Evolutionary conservation across 139 green algal genomes (phyloP), one percentile per base, ranked within the genome.

Genomic region (Micractinium sp.): DNA sequence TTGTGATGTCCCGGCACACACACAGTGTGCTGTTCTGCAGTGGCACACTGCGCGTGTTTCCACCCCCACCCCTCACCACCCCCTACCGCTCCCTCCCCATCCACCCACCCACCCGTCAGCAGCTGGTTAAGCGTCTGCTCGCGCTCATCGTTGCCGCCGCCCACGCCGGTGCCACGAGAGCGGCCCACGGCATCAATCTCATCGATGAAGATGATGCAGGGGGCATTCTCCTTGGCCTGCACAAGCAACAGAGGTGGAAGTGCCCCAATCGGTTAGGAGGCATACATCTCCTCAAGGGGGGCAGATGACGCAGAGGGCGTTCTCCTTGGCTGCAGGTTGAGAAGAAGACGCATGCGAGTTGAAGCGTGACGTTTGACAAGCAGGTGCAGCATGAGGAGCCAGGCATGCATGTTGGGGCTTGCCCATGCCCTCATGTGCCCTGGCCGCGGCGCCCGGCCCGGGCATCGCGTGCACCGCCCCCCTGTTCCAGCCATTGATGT

Each of bases 61-160:
- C n/a, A n/a, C n/a, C n/a, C n/a, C n/a, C n/a, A n/a, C 15, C 15
- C 60, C 18, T 67, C 31, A 79, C 73, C 27, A 79, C 73, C 18
- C 18, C 18, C 18, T 22, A n/a, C n/a, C n/a, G n/a, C n/a, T n/a
- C n/a, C n/a, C n/a, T n/a, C n/a, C n/a, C n/a, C n/a, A n/a, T n/a
- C n/a, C n/a, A n/a, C 35, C n/a, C 47, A 71, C 41, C n/a, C 75
- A 89, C 86, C 86, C 87, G 95, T 97, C 78, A 98, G 92, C 87
- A 98, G 94, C 96, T 99, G 97, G 95, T 99, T 99, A 81, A 99
- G 97, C 81, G 98, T 99, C 95, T 99, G 98, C 94, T 99, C 98
- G 60, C 98, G 96, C 95, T 99, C 98, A 85, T 99, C 98, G 88
- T 99, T 99, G 90, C 97, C 98, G 56, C 98, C 98, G 81, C 98